Base-by-base conservation (phyloP, 75 land plant species). In the Azolla pinnata region DNA sequence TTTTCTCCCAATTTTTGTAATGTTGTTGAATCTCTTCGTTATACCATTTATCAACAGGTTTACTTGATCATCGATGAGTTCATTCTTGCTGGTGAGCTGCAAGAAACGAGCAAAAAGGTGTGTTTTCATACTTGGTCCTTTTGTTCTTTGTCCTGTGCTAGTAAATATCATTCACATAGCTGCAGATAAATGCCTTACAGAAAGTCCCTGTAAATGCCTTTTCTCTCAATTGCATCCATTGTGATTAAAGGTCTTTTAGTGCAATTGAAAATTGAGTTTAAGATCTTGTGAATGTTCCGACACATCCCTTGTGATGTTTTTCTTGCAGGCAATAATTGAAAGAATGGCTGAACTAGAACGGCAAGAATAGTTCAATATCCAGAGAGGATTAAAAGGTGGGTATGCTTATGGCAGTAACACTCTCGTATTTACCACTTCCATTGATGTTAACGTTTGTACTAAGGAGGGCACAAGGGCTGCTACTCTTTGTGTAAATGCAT, bases 341-440 rank as follows among this genome's bases (percentile, higher is more conserved):
- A 71, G 93, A 66, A 84, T 87, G 97, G 90, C 85, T n/a, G 97
- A 91, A 62, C 62, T 91, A 70, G 97, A 91, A 62, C 77, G 86
- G 67, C 86, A 69, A 54, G 97, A 91, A 51, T 91, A 46, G 49
- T 23, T 46, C n/a, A n/a, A n/a, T n/a, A n/a, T n/a, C n/a, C n/a
- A n/a, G n/a, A n/a, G n/a, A n/a, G n/a, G n/a, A n/a, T n/a, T n/a
- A n/a, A n/a, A n/a, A n/a, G n/a, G n/a, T n/a, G n/a, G n/a, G n/a
- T n/a, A n/a, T n/a, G n/a, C n/a, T n/a, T n/a, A n/a, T n/a, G n/a
- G n/a, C n/a, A n/a, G n/a, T n/a, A n/a, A n/a, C n/a, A n/a, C n/a
- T n/a, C n/a, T n/a, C n/a, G n/a, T n/a, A n/a, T n/a, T n/a, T n/a
- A n/a, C n/a, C n/a, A n/a, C n/a, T n/a, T n/a, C n/a, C n/a, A n/a